A percentile compares a stretch with the other conserved stretches of the same genome.
Conservation (phyloP, 1,284 basidiomycete genomes). For the Chiua sp. region DNA sequence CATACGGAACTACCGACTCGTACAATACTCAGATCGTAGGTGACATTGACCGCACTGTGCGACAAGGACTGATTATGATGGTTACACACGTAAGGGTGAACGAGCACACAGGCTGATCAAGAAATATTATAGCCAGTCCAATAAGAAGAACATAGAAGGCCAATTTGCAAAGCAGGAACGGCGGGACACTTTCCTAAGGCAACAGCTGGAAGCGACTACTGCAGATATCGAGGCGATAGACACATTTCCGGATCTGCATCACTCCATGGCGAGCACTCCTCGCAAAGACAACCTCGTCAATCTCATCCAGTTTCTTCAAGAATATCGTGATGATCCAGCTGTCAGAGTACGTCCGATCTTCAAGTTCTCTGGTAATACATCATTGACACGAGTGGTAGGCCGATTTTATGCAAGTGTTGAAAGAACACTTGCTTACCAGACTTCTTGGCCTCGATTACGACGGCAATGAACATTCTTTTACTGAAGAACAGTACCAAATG, state of each 20-base stretch:
- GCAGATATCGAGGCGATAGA: neutral
- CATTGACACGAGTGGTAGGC: neutral
- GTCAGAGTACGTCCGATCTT: slow-evolving; percentile 6
- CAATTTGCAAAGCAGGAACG: neutral
- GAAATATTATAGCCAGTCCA: neutral
- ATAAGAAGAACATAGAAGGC: neutral
- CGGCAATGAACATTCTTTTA: slow-evolving; percentile 12
- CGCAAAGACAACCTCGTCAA: neutral
- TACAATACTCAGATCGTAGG: no score
- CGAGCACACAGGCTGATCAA: neutral
- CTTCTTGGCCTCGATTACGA: slow-evolving; percentile 11
- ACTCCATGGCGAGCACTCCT: neutral
- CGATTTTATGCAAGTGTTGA: neutral
- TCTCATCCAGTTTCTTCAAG: neutral
- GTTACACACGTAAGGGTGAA: neutral
- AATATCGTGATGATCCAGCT: slow-evolving; percentile 12
- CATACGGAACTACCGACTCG: neutral
- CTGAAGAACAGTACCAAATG: neutral
- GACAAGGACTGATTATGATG: no score
- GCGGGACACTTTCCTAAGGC: neutral
- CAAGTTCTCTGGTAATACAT: no score
- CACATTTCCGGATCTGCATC: neutral
- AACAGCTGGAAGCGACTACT: neutral
- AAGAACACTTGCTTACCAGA: slow-evolving; percentile 20
- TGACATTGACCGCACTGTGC: neutral